These are phyloP conservation scores for Heritiera littoralis DNA, from an alignment of 345 rosid species.

Conservation along the genomic window DNA sequence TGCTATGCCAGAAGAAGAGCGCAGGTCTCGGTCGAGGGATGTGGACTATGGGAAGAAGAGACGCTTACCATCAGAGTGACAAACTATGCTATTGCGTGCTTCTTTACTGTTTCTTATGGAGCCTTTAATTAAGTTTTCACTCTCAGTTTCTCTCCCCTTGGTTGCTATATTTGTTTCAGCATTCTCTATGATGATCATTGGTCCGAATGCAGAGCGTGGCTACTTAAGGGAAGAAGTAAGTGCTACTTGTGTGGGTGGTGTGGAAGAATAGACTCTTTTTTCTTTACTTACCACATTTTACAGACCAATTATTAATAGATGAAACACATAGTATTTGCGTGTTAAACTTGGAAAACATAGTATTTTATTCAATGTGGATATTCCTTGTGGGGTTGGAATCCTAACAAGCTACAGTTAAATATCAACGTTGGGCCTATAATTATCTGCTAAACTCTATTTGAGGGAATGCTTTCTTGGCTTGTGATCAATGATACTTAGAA, in stretches of 20 bases:
- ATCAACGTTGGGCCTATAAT: constrained; percentile 25
- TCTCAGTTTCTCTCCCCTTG: constrained; percentile 28
- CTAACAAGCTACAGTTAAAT: constrained; percentile 26
- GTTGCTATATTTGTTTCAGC: constrained; percentile 20
- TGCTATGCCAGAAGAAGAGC: constrained; percentile 61
- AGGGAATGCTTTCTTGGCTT: constrained; percentile 9
- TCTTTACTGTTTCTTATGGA: constrained; percentile 17
- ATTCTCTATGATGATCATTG: constrained; percentile 18
- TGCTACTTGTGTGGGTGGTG: constrained; percentile 39
- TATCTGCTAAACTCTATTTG: constrained; percentile 15
- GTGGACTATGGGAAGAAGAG: constrained; percentile 78
- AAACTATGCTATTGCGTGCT: constrained; percentile 23
- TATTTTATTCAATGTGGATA: constrained; percentile 34
- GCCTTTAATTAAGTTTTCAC: constrained; percentile 9
- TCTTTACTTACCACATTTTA: constrained; percentile 34
- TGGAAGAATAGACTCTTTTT: constrained; percentile 31
- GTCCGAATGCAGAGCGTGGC: constrained; percentile 33
- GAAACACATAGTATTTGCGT: constrained; percentile 34
- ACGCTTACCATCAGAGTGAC: constrained; percentile 53
- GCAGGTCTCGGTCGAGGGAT: constrained; percentile 73
- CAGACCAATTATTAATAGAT: constrained; percentile 25
- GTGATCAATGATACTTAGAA: constrained; percentile 4
- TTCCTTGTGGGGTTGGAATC: constrained; percentile 28
- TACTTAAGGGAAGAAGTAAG: constrained; percentile 53
- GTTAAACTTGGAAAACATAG: constrained; percentile 37